Evolutionary conservation across 2,329 filamentous ascomycete genomes (phyloP).

Genomic region (Stagonosporopsis tanaceti): DNA sequence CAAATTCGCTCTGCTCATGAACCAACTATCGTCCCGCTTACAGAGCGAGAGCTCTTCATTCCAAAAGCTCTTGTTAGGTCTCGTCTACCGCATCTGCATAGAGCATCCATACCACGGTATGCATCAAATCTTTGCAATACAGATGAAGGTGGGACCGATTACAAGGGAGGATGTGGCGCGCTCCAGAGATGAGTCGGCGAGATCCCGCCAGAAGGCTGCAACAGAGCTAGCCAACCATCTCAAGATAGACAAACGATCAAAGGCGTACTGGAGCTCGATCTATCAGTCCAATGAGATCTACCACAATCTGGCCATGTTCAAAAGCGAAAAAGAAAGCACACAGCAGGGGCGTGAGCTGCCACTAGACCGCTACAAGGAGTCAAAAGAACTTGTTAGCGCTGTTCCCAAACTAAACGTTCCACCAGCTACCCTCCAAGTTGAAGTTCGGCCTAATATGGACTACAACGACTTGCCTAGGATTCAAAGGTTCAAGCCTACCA

Average conservation of each 20-base stretch:
- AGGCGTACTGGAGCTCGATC: constrained; percentile 73
- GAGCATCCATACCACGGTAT: constrained; percentile 97
- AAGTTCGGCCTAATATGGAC: constrained; percentile 74
- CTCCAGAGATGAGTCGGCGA: constrained; percentile 75
- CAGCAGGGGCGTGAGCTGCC: constrained; percentile 71
- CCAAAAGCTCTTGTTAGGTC: constrained; percentile 74
- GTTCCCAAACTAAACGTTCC: constrained; percentile 76
- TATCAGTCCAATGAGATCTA: constrained; percentile 76
- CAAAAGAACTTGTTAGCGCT: constrained; percentile 68
- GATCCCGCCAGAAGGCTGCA: constrained; percentile 77
- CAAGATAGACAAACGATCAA: constrained; percentile 58
- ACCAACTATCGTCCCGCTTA: constrained; percentile 92
- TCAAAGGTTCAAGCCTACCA: constrained; percentile 72
- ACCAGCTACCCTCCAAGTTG: constrained; percentile 86
- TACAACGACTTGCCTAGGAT: constrained; percentile 83
- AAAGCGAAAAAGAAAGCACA: constrained; percentile 66
- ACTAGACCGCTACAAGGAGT: constrained; percentile 70
- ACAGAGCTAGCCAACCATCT: constrained; percentile 71
- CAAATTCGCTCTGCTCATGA: constrained; percentile 93
- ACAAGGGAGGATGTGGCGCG: constrained; percentile 56
- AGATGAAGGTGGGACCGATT: constrained; percentile 64
- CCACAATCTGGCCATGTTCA: constrained; percentile 69
- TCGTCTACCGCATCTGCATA: constrained; percentile 84
- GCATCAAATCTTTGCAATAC: constrained; percentile 87
- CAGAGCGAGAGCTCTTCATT: constrained; percentile 75